These are phyloP conservation scores for Beverwykella pulmonaria DNA, from an alignment of 495 filamentous ascomycete species.

Conservation along the genomic window DNA sequence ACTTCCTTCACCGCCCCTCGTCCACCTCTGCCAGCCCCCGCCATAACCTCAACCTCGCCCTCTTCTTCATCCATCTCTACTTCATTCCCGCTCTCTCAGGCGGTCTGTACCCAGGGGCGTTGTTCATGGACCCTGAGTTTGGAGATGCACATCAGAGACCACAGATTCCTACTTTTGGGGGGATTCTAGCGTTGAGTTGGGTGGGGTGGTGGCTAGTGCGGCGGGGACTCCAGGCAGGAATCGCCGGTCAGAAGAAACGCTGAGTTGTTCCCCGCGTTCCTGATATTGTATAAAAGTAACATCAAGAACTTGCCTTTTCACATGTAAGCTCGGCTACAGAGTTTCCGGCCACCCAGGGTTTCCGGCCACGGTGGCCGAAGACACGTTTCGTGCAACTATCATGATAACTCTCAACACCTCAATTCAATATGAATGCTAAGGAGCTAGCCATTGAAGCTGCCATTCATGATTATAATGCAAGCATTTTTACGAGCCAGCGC, in stretches of 20 bases:
- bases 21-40: not conserved
- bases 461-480: slow-evolving; percentile 1
- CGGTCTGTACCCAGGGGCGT: slow-evolving; percentile 29
- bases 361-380: no score
- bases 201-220: slow-evolving; percentile 16
- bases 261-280: no score
- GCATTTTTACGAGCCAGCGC: slow-evolving; percentile 8
- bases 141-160: slow-evolving; percentile 12
- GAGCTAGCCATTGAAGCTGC: slow-evolving; percentile 1
- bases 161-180: slow-evolving; percentile 8
- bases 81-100: slow-evolving; percentile 29
- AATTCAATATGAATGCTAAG: slow-evolving; percentile 4
- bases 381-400: not conserved
- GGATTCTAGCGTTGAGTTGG: slow-evolving; percentile 12
- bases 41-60: slow-evolving; percentile 10
- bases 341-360: no score
- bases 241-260: no score
- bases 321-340: no score
- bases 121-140: slow-evolving; percentile 34
- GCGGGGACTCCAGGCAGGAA: slow-evolving; percentile 2
- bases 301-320: no score
- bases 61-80: slow-evolving; percentile 31
- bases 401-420: not conserved
- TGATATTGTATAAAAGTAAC: no score
- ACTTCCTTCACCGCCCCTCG: slow-evolving; percentile 14